phyloP scores from a whole-genome alignment of 441 rosid species.

The Gossypium trilobum region DNA sequence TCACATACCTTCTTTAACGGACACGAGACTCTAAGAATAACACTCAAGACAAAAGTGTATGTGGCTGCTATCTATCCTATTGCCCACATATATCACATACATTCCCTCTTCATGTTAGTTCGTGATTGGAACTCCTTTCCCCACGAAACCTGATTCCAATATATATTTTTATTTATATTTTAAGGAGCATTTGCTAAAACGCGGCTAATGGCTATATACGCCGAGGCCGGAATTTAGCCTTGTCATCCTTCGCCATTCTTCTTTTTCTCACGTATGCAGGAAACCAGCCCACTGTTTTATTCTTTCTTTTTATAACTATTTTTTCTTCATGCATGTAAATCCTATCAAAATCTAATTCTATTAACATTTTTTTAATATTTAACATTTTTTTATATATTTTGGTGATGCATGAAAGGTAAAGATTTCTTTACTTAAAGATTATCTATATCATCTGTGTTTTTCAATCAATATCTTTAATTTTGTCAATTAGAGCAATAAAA shows the following conservation, averaged over 20 bases:
- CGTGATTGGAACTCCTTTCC: not conserved
- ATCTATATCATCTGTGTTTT: not conserved
- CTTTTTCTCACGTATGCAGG: slow-evolving; percentile 2
- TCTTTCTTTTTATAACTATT: not conserved
- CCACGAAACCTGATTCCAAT: slow-evolving; percentile 7
- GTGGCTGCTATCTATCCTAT: not conserved
- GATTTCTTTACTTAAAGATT: not conserved
- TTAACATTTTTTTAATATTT: not conserved
- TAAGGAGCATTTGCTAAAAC: not conserved
- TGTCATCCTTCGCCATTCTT: not conserved
- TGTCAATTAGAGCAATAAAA: not conserved
- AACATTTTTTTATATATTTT: too few relatives aligned
- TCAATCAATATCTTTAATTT: not conserved
- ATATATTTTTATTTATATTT: not conserved
- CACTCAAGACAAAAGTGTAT: not conserved
- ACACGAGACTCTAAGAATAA: not conserved
- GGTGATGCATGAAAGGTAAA: not conserved
- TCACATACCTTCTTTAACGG: not conserved
- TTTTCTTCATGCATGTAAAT: not conserved
- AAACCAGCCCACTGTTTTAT: slow-evolving; percentile 7
- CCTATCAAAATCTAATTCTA: not conserved
- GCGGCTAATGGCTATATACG: not conserved
- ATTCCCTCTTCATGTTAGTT: not conserved
- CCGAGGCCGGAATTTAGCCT: not conserved
- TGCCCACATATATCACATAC: not conserved